Evolutionary conservation across 805 yeast species (phyloP).

Genomic region (Hanseniaspora meyeri): DNA sequence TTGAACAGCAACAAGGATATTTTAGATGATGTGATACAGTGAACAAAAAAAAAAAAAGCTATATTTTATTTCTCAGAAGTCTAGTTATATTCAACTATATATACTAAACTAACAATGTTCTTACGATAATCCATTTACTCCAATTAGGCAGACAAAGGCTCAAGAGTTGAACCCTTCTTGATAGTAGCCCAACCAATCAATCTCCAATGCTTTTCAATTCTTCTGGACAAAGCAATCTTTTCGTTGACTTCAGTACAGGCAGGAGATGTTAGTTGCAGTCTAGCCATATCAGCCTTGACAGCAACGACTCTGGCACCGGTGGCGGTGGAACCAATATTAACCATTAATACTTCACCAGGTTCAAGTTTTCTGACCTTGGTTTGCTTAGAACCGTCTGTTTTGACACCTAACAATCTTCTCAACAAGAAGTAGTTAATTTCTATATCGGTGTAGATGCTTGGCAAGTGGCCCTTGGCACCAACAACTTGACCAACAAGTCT

Average conservation of each 20-base stretch:
- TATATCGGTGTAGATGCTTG: constrained; percentile 91
- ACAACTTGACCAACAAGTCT: constrained; percentile 98
- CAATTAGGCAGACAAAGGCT: constrained; percentile 40
- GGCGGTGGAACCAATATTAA: constrained; percentile 97
- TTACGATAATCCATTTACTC: too few species aligned
- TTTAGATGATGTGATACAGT: constrained; percentile 22
- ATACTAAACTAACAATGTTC: neutral
- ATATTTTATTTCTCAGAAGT: neutral
- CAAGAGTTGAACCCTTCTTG: constrained; percentile 82
- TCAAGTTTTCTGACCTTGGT: constrained; percentile 93
- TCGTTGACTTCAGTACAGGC: constrained; percentile 98
- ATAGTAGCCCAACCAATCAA: constrained; percentile 99
- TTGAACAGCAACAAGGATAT: constrained; percentile 18
- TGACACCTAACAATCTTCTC: constrained; percentile 95
- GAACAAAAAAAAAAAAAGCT: neutral
- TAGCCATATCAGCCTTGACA: constrained; percentile 98
- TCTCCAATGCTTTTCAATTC: constrained; percentile 99
- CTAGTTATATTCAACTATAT: neutral
- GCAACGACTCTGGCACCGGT: constrained; percentile 98
- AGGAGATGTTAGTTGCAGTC: constrained; percentile 89
- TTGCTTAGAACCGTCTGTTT: constrained; percentile 93
- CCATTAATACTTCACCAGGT: constrained; percentile 93
- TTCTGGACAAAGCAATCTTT: constrained; percentile 95
- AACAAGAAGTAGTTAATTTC: constrained; percentile 93
- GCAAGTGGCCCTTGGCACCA: constrained; percentile 92